Base-by-base conservation (phyloP, 2,329 filamentous ascomycete species). In the Cladosporium sp. region DNA sequence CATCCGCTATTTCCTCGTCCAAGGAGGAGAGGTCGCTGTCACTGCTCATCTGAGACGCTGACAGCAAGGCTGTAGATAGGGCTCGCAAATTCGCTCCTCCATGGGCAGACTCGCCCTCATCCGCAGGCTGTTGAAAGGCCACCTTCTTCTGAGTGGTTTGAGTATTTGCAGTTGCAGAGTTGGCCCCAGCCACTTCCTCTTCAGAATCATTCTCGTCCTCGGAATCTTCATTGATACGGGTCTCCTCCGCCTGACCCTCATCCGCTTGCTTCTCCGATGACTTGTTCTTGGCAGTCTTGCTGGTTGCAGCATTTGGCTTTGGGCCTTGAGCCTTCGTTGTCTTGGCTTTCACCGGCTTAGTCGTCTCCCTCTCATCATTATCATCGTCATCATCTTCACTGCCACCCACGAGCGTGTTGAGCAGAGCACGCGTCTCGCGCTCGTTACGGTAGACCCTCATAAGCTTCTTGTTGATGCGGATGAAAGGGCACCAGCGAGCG, bases 401-500 rank as follows among this genome's bases (percentile, higher is more conserved):
- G 41, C 14, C 41, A 10, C 41, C 13, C 22, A 28, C 7, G 22
- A 28, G 22, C 22, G 19, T 43, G 19, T 31, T 10, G 8, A n/a
- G 28, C 19, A 31, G 11, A 18, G 18, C 4, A 3, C 6, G n/a
- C 28, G 14, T 33, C 9, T 9, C 34, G 2, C 16, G 22, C 9
- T 10, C 18, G 3, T 40, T 50, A 5, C 40, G 34, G 48, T 50
- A 32, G 9, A 11, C 11, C 1, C 19, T 22, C 2, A 19, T 32
- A 9, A 52, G 9, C 49, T 35, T 42, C 22, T 52, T 52, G 35
- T 52, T 46, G 35, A 52, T 14, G 9, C 14, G 35, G 9, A 46
- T 42, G 8, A 46, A 52, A 1, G 43, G 43, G 10, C 49, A 52
- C 49, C 49, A 52, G 0, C 9, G 7, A 19, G 49, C 49, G 31